Evolutionary conservation across 2,329 filamentous ascomycete species (phyloP).

Genomic region (Penicillium italicum): DNA sequence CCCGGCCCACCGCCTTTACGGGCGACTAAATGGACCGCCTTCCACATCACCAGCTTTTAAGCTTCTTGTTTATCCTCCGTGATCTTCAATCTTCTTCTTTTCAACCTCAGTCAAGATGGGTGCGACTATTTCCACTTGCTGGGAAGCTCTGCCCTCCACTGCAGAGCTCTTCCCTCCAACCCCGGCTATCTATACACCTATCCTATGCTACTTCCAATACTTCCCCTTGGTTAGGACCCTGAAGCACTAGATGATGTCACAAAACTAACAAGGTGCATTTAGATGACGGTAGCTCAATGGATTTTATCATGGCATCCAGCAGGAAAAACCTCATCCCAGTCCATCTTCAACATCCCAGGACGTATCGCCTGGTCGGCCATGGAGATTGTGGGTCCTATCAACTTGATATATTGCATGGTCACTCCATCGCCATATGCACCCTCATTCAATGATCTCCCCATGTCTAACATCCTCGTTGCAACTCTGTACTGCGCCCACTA

Average conservation of each 20-base stretch:
- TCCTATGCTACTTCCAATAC: slow-evolving; percentile 41
- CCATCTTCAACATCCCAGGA: slow-evolving; percentile 79
- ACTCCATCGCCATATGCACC: slow-evolving; percentile 57
- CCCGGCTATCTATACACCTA: slow-evolving; percentile 36
- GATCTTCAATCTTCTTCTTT: background rate
- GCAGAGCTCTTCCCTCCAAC: slow-evolving; percentile 38
- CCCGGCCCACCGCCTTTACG: slow-evolving; percentile 5
- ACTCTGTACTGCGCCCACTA: slow-evolving; percentile 72
- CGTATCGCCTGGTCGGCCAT: slow-evolving; percentile 83
- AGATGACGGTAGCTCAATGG: slow-evolving; percentile 76
- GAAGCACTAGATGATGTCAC: background rate
- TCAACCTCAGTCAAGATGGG: slow-evolving; percentile 20
- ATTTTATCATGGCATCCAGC: slow-evolving; percentile 76
- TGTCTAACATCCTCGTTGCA: slow-evolving; percentile 36
- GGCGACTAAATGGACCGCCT: too few species aligned
- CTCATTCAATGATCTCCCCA: slow-evolving; percentile 28
- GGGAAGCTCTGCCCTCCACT: slow-evolving; percentile 25
- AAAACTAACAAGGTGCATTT: slow-evolving; percentile 14
- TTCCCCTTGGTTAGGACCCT: slow-evolving; percentile 40
- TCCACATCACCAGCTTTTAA: slow-evolving; percentile 7
- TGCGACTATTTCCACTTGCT: slow-evolving; percentile 19
- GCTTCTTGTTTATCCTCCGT: slow-evolving; percentile 1
- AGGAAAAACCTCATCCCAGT: slow-evolving; percentile 79
- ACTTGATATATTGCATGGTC: slow-evolving; percentile 72
- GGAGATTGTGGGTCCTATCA: slow-evolving; percentile 75